Evolutionary conservation across 805 yeast species (phyloP).

Genomic region (Yueomyces sinensis): DNA sequence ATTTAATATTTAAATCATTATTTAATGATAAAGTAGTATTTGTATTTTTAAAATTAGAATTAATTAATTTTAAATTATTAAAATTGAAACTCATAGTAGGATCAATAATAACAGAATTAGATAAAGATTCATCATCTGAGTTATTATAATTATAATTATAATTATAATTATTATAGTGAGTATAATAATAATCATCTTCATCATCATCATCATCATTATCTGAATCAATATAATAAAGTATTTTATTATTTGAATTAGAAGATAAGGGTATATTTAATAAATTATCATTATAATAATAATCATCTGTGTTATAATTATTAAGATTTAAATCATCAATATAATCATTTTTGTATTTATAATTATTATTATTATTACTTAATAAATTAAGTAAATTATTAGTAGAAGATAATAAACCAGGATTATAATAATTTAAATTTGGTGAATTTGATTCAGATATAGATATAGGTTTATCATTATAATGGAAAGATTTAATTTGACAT

Average conservation of each 20-base stretch:
- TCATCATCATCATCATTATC: neutral
- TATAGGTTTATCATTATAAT: neutral
- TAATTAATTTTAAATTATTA: conserved; percentile 2
- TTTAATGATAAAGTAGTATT: neutral
- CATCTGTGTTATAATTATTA: neutral
- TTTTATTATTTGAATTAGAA: neutral
- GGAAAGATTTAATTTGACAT: neutral
- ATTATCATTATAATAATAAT: too few species aligned
- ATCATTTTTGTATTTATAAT: neutral
- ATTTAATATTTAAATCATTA: conserved; percentile 6
- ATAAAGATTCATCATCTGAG: neutral
- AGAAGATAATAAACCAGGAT: too few species aligned
- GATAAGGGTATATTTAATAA: neutral
- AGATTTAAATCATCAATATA: neutral
- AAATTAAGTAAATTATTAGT: too few species aligned
- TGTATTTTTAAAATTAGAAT: neutral
- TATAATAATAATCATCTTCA: neutral
- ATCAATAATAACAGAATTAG: neutral
- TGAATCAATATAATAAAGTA: neutral
- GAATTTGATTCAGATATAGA: neutral
- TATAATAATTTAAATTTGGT: too few species aligned
- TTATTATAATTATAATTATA: neutral
- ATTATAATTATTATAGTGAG: neutral
- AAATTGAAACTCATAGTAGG: neutral
- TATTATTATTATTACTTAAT: too few species aligned